A percentile compares a stretch with the other conserved stretches of the same genome.
These are phyloP conservation scores for Saccharomycopsis olivae DNA, from an alignment of 805 yeast genomes.

Conservation along the genomic window DNA sequence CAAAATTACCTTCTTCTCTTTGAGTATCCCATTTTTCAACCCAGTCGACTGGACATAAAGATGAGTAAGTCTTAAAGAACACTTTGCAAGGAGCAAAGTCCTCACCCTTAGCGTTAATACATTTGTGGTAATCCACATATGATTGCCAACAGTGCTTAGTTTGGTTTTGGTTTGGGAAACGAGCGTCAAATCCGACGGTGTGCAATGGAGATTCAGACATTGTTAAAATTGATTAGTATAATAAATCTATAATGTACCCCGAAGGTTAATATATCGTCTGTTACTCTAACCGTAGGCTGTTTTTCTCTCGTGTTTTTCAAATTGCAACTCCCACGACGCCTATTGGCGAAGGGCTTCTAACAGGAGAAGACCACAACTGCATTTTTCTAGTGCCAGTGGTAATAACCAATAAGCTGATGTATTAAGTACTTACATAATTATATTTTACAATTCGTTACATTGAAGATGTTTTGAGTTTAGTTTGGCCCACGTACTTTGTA, in stretches of 20 bases:
- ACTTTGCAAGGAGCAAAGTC: conserved; percentile 96
- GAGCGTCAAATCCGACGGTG: conserved; percentile 75
- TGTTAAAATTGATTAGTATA: not conserved
- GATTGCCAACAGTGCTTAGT: conserved; percentile 98
- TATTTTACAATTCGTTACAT: too few species aligned
- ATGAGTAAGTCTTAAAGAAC: conserved; percentile 81
- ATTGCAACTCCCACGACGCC: too few species aligned
- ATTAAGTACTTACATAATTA: too few species aligned
- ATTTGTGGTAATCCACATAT: conserved; percentile 96
- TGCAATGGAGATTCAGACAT: conserved; percentile 39
- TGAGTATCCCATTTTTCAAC: conserved; percentile 82
- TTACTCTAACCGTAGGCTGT: not conserved
- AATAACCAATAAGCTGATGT: too few species aligned
- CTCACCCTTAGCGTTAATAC: conserved; percentile 94
- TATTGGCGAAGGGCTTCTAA: too few species aligned
- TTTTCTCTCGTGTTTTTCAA: not conserved
- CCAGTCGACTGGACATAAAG: conserved; percentile 82
- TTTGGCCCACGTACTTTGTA: too few species aligned
- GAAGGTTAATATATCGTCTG: not conserved
- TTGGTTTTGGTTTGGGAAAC: conserved; percentile 96
- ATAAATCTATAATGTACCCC: too few species aligned
- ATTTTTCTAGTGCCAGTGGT: too few species aligned
- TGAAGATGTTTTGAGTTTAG: too few species aligned
- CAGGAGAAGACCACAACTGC: too few species aligned
- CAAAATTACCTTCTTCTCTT: conserved; percentile 53